A percentile compares a stretch with the other conserved stretches of the same genome.
Evolutionary conservation across 176 grass and related monocot genomes (phyloP).

Genomic region (Coix lacrymajobi): DNA sequence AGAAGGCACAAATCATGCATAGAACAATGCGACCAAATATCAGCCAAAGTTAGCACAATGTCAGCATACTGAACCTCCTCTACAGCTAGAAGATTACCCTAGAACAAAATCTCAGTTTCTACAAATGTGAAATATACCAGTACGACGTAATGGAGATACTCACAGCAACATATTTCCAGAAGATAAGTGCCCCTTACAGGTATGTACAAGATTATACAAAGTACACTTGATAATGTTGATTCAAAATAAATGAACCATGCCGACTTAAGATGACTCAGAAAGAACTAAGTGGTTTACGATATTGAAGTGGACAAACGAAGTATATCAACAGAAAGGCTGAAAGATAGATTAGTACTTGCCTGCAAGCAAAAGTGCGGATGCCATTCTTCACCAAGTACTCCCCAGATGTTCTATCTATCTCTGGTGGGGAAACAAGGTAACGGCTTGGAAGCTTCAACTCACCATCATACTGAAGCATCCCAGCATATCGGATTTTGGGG

Average conservation of each 20-base stretch:
- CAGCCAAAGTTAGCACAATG: not conserved
- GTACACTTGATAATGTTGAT: not conserved
- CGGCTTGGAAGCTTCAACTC: constrained; percentile 75
- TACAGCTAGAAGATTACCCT: not conserved
- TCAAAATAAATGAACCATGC: not conserved
- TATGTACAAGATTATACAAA: not conserved
- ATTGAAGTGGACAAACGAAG: not conserved
- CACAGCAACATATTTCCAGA: not conserved
- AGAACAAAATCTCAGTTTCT: not conserved
- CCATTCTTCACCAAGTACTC: constrained; percentile 99
- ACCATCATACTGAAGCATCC: constrained; percentile 98
- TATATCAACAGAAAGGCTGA: not conserved
- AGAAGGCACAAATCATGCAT: not conserved
- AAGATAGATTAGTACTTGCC: constrained; percentile 52
- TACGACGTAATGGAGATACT: not conserved
- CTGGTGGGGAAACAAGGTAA: constrained; percentile 86
- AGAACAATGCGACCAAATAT: not conserved
- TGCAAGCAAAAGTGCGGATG: constrained; percentile 95
- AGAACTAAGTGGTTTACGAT: not conserved
- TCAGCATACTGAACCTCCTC: not conserved
- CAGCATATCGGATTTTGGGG: constrained; percentile 87
- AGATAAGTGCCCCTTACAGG: not conserved
- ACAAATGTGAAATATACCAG: not conserved
- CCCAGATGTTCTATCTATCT: constrained; percentile 95
- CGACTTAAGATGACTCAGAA: not conserved